Base-by-base conservation (phyloP, 805 yeast genomes). In the Candida broadrunensis region DNA sequence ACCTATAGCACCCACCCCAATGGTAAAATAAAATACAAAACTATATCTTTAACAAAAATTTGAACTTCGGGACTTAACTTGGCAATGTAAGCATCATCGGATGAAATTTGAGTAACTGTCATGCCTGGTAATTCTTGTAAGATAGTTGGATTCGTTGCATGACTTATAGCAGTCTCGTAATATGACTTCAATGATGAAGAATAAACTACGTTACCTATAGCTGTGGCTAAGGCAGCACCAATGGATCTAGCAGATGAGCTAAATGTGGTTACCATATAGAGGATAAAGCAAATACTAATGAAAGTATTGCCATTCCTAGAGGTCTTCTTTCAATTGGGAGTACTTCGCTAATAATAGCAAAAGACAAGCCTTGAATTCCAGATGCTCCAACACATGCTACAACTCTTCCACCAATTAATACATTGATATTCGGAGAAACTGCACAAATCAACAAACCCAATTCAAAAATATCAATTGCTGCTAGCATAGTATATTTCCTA, bases 221-320 rank as follows among this genome's bases (percentile, higher is more conserved):
- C 48, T 3, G 73, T 61, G 18, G 74, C 69, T 19, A 78, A 26
- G 2, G 80, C 64, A 34, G 76, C 73, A 16, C 75, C 76, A 14
- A 77, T 44, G 1, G 73, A 55, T 47, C 82, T 68, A 13, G 55
- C 53, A 49, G 74, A 75, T 45, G 67, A 65, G 41, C 73, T 41
- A 36, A 68, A 60, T 0, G 79, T 56, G 5, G 81, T 75, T 2
- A 76, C 63, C 55, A 77, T 52, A 35, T n/a, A n/a, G n/a, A n/a
- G n/a, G n/a, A n/a, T n/a, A n/a, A n/a, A n/a, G 63, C 55, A 77
- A n/a, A n/a, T n/a, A n/a, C n/a, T n/a, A n/a, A n/a, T n/a, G n/a
- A n/a, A n/a, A n/a, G n/a, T n/a, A n/a, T n/a, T n/a, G n/a, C n/a
- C n/a, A n/a, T n/a, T n/a, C n/a, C n/a, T n/a, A n/a, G n/a, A n/a